Base-by-base conservation (phyloP, 2,329 filamentous ascomycete genomes). In the Coniochaeta sp. region DNA sequence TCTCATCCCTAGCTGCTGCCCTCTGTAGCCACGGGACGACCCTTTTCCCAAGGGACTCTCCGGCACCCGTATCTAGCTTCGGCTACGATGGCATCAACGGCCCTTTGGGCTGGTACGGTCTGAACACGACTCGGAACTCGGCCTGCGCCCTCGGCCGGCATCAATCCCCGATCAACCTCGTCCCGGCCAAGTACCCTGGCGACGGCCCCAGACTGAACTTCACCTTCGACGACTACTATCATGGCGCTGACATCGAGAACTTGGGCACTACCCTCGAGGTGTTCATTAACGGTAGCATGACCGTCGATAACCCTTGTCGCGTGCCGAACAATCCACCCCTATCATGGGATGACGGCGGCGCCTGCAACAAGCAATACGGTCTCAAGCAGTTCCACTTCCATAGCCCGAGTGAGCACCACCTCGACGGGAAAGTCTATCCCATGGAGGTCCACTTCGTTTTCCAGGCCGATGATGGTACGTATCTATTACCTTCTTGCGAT, bases 341-440 rank as follows among this genome's bases (percentile, higher is more conserved):
- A 26, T 3, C 4, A 26, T 47, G 42, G 19, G 16, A 26, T 47
- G 42, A 26, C 19, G 42, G 42, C 42, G 42, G 42, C 22, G 42
- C 42, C 24, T 22, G 42, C 47, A 74, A 72, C 32, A 69, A 69
- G 17, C 66, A 72, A 17, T 84, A 78, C 68, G 66, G 64, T 0
- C 72, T 85, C 16, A 71, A 71, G 55, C 83, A 86, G 64, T 85
- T 85, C 72, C 83, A 86, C 70, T 83, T 86, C 72, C 84, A 86
- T 67, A 81, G 81, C 0, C 82, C 84, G 0, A 81, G 80, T 50
- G 84, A 87, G 73, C 84, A 87, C 65, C 75, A 78, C 55, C 72
- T 85, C 68, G 64, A 76, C 67, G 69, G 76, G 8, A 71, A 74
- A 62, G 68, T 72, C 65, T 77, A 69, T 59, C 72, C 75, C 16